These are phyloP conservation scores for Coffea canephora DNA, from an alignment of 257 asterid genomes.

Conservation along the genomic window DNA sequence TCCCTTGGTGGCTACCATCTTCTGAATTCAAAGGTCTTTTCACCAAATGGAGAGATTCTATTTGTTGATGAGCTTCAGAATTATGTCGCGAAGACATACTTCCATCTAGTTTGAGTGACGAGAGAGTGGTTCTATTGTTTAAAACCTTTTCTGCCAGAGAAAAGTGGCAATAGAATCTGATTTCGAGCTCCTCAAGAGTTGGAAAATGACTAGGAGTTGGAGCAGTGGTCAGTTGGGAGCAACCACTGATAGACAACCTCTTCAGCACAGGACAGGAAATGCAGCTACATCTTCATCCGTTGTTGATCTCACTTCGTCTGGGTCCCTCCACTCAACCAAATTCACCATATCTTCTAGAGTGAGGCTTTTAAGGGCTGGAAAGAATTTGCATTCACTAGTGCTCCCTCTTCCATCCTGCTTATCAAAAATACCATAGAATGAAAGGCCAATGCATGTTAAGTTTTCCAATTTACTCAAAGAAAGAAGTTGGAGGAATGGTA, in stretches of 20 bases:
- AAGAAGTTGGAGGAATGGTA: slow-evolving; percentile 22
- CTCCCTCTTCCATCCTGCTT: not conserved
- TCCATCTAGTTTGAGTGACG: not conserved
- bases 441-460: slow-evolving; percentile 13
- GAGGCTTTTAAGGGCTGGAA: slow-evolving; percentile 16
- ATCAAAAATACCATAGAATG: not conserved
- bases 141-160: not conserved
- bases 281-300: not conserved
- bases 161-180: too few species aligned
- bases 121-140: not conserved
- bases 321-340: slow-evolving; percentile 21
- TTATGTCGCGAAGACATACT: too few species aligned
- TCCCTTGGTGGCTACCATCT: too few species aligned
- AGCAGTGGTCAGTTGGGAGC: not conserved
- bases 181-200: not conserved
- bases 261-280: not conserved
- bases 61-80: too few species aligned
- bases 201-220: not conserved
- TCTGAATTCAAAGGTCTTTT: too few species aligned
- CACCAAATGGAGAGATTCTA: too few species aligned
- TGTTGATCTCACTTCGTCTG: not conserved
- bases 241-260: not conserved
- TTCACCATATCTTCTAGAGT: not conserved
- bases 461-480: not conserved
- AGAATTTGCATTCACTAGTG: not conserved